Evolutionary conservation across 108 stramenopile species (phyloP), one percentile per base, ranked within the genome.

Genomic region (Stephanodiscus triporus): DNA sequence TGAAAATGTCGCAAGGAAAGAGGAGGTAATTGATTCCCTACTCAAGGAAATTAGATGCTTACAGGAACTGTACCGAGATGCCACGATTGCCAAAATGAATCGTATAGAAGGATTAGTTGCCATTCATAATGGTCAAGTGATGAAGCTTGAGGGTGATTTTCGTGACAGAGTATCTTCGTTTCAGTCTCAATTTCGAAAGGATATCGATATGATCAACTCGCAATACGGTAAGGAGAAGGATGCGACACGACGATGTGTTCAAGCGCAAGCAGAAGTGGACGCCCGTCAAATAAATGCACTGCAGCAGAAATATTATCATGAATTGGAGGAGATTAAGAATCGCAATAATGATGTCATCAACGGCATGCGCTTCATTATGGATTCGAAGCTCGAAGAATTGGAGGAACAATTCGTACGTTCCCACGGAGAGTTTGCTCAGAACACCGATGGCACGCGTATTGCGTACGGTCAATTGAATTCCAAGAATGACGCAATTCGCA

Each of bases 251-350:
- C 63, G 66, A 47, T 60, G 64, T 20, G 66, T 81, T 30, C 17
- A 36, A 36, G 22, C 20, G 16, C 80, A 77, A 8, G 43, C 32
- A 9, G 63, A 72, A 37, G 73, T 34, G 24, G 58, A 77, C 38
- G 60, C 55, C 34, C n/a, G 65, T 3, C 9, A 62, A 29, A 58
- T 66, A n/a, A 40, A 63, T 32, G 32, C 68, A 61, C 20, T 64
- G 51, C 72, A 36, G 7, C 72, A 64, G 50, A 68, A 75, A 48
- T 67, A 70, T 30, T 65, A 67, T 27, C 63, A 53, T 49, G 80
- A 77, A 50, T 45, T 81, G n/a, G 76, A 81, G 22, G 76, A 66
- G 45, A 67, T 81, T 26, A 76, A 77, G 58, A 67, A 60, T 30
- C 69, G 76, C 9, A 66, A 66, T 36, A 40, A 54, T 38, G 80